These are phyloP conservation scores for Falciphora oryzae DNA, from an alignment of 2,329 filamentous ascomycete species.

Conservation along the genomic window DNA sequence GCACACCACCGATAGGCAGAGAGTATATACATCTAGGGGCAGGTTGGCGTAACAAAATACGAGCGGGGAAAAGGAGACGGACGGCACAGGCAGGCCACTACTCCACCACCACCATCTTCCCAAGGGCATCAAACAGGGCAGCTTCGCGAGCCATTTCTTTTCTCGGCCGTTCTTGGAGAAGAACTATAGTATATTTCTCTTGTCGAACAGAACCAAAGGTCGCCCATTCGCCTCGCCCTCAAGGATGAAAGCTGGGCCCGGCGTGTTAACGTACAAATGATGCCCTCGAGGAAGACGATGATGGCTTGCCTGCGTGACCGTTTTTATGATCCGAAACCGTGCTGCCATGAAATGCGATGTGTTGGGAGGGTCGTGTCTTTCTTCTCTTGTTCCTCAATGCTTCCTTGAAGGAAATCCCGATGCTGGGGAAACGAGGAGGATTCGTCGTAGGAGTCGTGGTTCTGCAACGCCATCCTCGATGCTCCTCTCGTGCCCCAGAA, in stretches of 20 bases:
- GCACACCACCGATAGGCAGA: neutral
- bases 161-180: constrained; percentile 8
- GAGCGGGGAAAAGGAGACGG: constrained; percentile 1
- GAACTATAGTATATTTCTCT: constrained; percentile 10
- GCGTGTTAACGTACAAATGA: constrained; percentile 61
- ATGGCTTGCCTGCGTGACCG: constrained; percentile 58
- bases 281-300: constrained; percentile 59
- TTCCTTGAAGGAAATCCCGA: constrained; percentile 8
- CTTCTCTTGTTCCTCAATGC: constrained; percentile 17
- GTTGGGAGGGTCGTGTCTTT: constrained; percentile 7
- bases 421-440: constrained; percentile 12
- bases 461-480: constrained; percentile 2
- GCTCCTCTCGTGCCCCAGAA: constrained; percentile 2
- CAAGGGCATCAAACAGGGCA: constrained; percentile 21
- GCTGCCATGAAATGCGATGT: constrained; percentile 24
- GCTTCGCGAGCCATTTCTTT: neutral
- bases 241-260: constrained; percentile 22
- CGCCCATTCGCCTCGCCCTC: neutral
- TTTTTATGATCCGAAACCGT: constrained; percentile 17
- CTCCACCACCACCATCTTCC: constrained; percentile 57
- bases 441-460: constrained; percentile 1
- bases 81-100: constrained; percentile 4
- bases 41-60: neutral
- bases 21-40: constrained; percentile 37
- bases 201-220: constrained; percentile 9